phyloP scores from a whole-genome alignment of 257 asterid genomes.

The Solanum rostratum region DNA sequence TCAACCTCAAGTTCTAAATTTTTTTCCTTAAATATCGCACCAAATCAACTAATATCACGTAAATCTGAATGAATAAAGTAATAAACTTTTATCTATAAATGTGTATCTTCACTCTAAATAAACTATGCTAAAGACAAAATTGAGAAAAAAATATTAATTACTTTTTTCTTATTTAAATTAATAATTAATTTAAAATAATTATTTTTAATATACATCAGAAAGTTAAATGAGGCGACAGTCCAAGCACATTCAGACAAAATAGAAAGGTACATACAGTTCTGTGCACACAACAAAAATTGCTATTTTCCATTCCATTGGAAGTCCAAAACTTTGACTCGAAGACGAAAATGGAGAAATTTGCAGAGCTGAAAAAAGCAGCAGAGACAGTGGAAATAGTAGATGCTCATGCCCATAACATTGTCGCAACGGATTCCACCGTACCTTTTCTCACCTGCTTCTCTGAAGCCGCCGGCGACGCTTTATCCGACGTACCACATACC shows the following conservation, averaged over 20 bases:
- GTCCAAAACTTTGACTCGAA: not conserved
- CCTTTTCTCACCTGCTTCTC: slow-evolving; percentile 73
- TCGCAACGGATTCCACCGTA: slow-evolving; percentile 53
- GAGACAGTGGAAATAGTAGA: slow-evolving; percentile 62
- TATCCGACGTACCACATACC: slow-evolving; percentile 47
- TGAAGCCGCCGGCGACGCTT: slow-evolving; percentile 74
- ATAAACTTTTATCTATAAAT: too few relatives aligned
- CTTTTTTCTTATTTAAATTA: too few relatives aligned
- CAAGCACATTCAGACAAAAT: not conserved
- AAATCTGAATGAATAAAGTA: too few relatives aligned
- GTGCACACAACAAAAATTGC: not conserved
- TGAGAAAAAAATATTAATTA: too few relatives aligned
- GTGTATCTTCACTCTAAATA: too few relatives aligned
- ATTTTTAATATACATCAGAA: too few relatives aligned
- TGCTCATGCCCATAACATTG: slow-evolving; percentile 88
- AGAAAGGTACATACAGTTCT: not conserved
- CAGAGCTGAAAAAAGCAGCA: slow-evolving; percentile 45
- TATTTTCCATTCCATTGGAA: not conserved
- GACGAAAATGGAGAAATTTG: slow-evolving; percentile 39
- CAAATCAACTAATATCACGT: too few relatives aligned
- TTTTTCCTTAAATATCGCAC: too few relatives aligned
- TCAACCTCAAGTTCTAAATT: too few relatives aligned
- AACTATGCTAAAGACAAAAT: too few relatives aligned
- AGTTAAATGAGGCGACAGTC: not conserved
- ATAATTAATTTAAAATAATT: too few relatives aligned